Base-by-base conservation (phyloP, 768 basidiomycete genomes). In the Tubosaeta sp. region DNA sequence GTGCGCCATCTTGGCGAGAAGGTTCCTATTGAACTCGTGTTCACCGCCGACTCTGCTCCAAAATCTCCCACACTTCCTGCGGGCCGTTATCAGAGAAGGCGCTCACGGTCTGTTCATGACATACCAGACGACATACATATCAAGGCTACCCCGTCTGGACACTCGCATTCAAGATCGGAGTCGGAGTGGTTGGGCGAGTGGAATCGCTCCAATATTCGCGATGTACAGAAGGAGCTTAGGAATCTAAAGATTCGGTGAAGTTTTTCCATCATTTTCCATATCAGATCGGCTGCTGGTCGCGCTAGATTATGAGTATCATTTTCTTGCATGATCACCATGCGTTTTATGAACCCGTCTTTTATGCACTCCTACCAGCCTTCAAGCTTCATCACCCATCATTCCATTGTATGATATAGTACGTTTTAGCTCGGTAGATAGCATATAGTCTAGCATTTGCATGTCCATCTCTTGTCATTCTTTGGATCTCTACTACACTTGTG, bases 1-100 rank as follows among this genome's bases (percentile, higher is more conserved):
- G 63, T 72, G 2, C 75, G 81, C 39, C 80, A 79, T 22, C 70
- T 85, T 7, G 83, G 83, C 32, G 82, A 83, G 66, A 77, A 75
- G 53, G 70, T 85, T 35, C 83, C 83, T 14, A 63, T 74, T 3
- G 81, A 82, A 59, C 74, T 84, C 25, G 75, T 85, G 41, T 68
- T 74, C 32, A 59, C 72, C 14, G 17, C 64, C 3, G 50, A 56
- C 7, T 7, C 50, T 4, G 13, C 41, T 25, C 19, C 51, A 14
- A 59, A 46, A n/a, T 22, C 26, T 7, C 0, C 54, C 32, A 10
- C 33, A 0, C 3, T 6, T 11, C 19, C 46, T 47, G 45, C 38
- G 2, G 7, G 31, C 11, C 19, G 43, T 46, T 25, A 7, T 29
- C 34, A 26, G 13, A 55, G 49, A 26, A 49, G 46, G 19, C 63